Percentiles rank a stretch among this genome's conserved stretches.
Evolutionary conservation across 257 asterid species (phyloP).

Genomic region (Scutellaria minor): DNA sequence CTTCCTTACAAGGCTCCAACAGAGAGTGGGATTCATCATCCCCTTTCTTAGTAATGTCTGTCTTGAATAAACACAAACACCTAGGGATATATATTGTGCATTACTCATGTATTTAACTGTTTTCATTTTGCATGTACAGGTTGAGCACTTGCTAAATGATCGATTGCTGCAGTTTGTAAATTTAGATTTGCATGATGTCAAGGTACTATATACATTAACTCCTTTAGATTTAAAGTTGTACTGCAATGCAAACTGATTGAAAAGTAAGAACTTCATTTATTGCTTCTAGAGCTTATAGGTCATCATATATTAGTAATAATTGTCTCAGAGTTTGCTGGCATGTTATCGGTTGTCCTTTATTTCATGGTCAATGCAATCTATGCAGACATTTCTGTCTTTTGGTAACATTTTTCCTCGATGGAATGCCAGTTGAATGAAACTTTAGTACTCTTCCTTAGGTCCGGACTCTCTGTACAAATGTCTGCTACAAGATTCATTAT

Average conservation of each 20-base stretch:
- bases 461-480: not conserved
- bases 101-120: constrained; percentile 19
- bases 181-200: constrained; percentile 91
- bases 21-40: not conserved
- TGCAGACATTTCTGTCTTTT: not conserved
- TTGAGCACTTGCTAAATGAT: constrained; percentile 92
- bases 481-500: not conserved
- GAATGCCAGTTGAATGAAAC: constrained; percentile 3
- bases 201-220: constrained; percentile 57
- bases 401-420: not conserved
- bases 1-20: constrained; percentile 7
- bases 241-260: constrained; percentile 13
- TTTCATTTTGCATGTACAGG: constrained; percentile 56
- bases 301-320: constrained; percentile 23
- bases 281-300: constrained; percentile 15
- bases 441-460: not conserved
- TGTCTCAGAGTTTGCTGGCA: constrained; percentile 15
- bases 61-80: constrained; percentile 1
- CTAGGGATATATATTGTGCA: constrained; percentile 9
- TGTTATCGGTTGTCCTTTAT: not conserved
- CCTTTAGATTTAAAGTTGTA: constrained; percentile 13
- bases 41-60: not conserved
- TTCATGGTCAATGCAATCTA: constrained; percentile 1
- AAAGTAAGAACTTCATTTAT: not conserved
- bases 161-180: constrained; percentile 91